Evolutionary conservation across 176 grass and related monocot species (phyloP), one percentile per base, ranked within the genome.

Genomic region (Musa beccarii): DNA sequence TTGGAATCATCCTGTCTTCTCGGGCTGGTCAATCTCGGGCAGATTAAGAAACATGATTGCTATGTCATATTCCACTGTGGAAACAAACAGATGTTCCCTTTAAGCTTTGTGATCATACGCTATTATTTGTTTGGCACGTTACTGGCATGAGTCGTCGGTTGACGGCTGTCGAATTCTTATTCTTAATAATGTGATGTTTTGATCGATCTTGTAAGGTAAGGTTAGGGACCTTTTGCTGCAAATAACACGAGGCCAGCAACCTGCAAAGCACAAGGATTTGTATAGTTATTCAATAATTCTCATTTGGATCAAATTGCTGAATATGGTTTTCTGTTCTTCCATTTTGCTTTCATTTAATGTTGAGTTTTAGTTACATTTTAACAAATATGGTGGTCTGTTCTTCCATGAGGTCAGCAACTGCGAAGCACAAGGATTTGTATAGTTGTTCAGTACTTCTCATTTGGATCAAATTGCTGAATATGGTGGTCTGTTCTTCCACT

Each of bases 21-120:
- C 51, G 69, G 3, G 69, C 69, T 13, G 69, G 69, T 53, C 69
- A 72, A 72, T 72, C 69, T 52, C 69, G 69, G 9, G 69, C 69
- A 23, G 69, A 72, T 0, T 72, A 72, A 53, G 69, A 23, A 23
- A 72, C 11, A n/a, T 10, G 21, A 13, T 62, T 21, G 49, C 2
- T 53, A 19, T 11, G 50, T 52, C 21, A 12, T 51, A 49, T 4
- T 72, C 16, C 2, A 12, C 63, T 28, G 28, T 26, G 63, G 63
- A 24, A 66, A 66, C 28, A 24, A 14, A 66, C 9, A 26, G 63
- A 15, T 3, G 9, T 28, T 67, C 14, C 9, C 29, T 67, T 29
- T 67, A 13, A 24, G 14, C 13, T 21, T 21, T 21, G 15, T 66
- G 25, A 13, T 67, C 26, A 5, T 17, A 34, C 15, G 16, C 62